Percentiles rank a stretch among this genome's conserved stretches.
Evolutionary conservation across 164 flowering plant genomes (phyloP).

Genomic region (Pachysandra terminalis): DNA sequence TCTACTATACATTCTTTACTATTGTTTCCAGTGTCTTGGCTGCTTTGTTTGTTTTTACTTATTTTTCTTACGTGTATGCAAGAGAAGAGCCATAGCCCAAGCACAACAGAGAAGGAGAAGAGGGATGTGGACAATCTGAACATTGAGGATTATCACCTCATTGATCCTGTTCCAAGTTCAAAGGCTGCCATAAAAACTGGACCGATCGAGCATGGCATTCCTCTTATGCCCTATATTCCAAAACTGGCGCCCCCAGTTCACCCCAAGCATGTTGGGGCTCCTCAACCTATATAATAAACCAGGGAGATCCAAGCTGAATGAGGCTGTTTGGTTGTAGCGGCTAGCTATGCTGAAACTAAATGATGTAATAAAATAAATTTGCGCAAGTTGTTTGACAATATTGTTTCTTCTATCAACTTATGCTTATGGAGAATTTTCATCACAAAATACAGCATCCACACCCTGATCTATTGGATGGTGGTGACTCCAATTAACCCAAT

Average conservation of each 20-base stretch:
- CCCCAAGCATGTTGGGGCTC: constrained; percentile 21
- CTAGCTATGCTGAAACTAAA: constrained; percentile 5
- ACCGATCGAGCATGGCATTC: constrained; percentile 76
- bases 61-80: too few relatives aligned
- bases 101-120: constrained; percentile 5
- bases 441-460: too few relatives aligned
- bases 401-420: background rate
- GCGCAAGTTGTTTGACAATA: background rate
- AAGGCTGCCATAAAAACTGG: constrained; percentile 48
- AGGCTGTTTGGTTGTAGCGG: background rate
- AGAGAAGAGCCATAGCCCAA: constrained; percentile 21
- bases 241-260: constrained; percentile 41
- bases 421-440: too few relatives aligned
- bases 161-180: constrained; percentile 68
- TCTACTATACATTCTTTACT: too few relatives aligned
- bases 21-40: too few relatives aligned
- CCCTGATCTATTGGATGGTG: too few relatives aligned
- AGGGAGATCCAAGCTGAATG: background rate
- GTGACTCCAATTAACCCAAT: too few relatives aligned
- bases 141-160: constrained; percentile 54
- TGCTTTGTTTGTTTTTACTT: too few relatives aligned
- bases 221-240: constrained; percentile 65
- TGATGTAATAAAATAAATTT: background rate
- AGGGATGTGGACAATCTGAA: constrained; percentile 16
- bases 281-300: constrained; percentile 9